These are phyloP conservation scores for Pilatotrama ljubarskyi DNA, from an alignment of 768 basidiomycete species.

Conservation along the genomic window DNA sequence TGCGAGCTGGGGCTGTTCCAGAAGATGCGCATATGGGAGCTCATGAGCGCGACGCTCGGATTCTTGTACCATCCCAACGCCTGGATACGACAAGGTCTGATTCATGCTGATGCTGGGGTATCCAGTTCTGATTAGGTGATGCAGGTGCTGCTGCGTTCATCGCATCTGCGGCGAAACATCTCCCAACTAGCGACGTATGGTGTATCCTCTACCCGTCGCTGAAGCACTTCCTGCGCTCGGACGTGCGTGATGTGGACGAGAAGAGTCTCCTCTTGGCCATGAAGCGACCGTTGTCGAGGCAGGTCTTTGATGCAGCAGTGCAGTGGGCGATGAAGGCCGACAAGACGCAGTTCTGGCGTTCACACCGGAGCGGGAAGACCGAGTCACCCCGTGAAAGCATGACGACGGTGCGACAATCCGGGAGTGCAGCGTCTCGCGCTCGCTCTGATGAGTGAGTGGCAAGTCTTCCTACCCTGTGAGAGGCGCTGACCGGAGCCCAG, in stretches of 20 bases:
- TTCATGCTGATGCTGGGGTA: neutral
- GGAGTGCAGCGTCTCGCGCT: conserved; percentile 46
- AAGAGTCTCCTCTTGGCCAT: conserved; percentile 71
- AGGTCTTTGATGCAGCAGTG: conserved; percentile 82
- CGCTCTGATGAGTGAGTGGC: conserved; percentile 77
- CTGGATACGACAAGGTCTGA: conserved; percentile 92
- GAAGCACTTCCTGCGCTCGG: conserved; percentile 81
- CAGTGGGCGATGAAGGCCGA: conserved; percentile 88
- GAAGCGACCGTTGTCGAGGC: conserved; percentile 70
- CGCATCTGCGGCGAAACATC: conserved; percentile 77
- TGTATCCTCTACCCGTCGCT: conserved; percentile 94
- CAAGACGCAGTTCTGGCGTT: conserved; percentile 78
- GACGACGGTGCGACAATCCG: conserved; percentile 58
- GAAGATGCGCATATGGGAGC: conserved; percentile 96
- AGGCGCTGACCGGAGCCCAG: conserved; percentile 40
- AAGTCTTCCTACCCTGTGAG: neutral
- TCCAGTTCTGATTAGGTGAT: neutral
- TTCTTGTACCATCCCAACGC: conserved; percentile 94
- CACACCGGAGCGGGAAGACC: conserved; percentile 50
- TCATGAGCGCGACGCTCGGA: conserved; percentile 84
- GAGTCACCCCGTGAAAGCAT: conserved; percentile 78
- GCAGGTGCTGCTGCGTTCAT: conserved; percentile 87
- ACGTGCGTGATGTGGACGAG: conserved; percentile 74
- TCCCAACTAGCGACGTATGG: conserved; percentile 91
- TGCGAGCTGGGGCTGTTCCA: conserved; percentile 89